Conservation (phyloP, 371 early-diverging fungal species). For the Vairimorpha necatrix region DNA sequence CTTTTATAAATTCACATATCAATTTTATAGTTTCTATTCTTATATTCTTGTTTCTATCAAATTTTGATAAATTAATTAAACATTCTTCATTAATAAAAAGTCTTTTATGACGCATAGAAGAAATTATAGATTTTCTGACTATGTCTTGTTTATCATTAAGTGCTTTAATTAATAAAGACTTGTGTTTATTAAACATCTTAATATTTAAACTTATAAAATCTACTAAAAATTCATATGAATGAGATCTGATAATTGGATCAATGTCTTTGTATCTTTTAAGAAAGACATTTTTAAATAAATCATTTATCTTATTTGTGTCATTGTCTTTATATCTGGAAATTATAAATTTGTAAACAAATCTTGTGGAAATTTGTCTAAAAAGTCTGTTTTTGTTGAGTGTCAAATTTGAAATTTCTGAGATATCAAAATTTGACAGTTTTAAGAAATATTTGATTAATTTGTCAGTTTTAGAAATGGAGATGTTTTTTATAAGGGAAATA, state of each 20-base stretch:
- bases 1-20: not conserved
- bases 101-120: not conserved
- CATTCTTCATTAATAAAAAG: constrained; percentile 15
- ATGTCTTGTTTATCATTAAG: constrained; percentile 45
- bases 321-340: not conserved
- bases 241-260: constrained; percentile 35
- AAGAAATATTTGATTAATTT: constrained; percentile 11
- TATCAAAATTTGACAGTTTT: constrained; percentile 10
- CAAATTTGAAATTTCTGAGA: not conserved
- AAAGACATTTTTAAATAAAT: constrained; percentile 40
- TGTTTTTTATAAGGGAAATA: not conserved
- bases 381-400: constrained; percentile 15
- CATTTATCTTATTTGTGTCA: not conserved
- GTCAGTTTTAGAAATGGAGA: not conserved
- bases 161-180: constrained; percentile 28
- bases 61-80: constrained; percentile 23
- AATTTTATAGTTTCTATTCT: constrained; percentile 1
- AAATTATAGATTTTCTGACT: constrained; percentile 16
- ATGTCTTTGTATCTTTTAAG: constrained; percentile 37
- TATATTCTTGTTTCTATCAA: constrained; percentile 32
- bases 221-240: constrained; percentile 38
- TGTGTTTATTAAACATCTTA: constrained; percentile 28
- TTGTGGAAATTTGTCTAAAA: constrained; percentile 18
- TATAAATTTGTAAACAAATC: constrained; percentile 22
- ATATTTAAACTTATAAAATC: constrained; percentile 18